Base-by-base conservation (phyloP, 2,329 filamentous ascomycete species). In the Aspergillus ibericus region DNA sequence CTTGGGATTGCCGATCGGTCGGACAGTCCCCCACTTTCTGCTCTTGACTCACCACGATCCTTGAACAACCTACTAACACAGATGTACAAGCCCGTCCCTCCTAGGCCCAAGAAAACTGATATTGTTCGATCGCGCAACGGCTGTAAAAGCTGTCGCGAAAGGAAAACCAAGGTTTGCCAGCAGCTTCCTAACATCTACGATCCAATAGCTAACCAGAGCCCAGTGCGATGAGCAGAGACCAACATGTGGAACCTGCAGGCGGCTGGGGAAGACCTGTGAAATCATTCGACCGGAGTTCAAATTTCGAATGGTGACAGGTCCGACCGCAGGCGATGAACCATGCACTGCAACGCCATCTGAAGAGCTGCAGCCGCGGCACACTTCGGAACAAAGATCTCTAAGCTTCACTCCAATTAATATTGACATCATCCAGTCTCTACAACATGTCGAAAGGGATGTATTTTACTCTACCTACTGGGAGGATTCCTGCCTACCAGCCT, bases 381-480 rank as follows among this genome's bases (percentile, higher is more conserved):
- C 34, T 18, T 18, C 22, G 38, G 22, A 16, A 12, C 29, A 32
- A 20, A 20, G 4, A 32, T 54, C 15, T 54, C 20, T 15, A 27
- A 32, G 29, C 29, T 9, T 1, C 29, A 32, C 16, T 16, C 6
- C 7, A 10, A 50, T 32, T 9, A 38, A 42, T 40, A 12, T 59
- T 12, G 47, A 55, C 38, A 27, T 67, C 13, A 53, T 66, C n/a
- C 53, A 46, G 22, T 68, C 67, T 1, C 32, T 69, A 13, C 65
- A 68, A 22, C 53, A 58, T 13, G 60, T 64, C 1, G 65, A 68
- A 12, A 50, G 66, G 36, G 64, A 68, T 56, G 16, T 68, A 4
- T 69, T 67, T 38, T 69, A 68, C 22, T 56, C 63, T 1, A 69
- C 67, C 2, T 66, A 67, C 46, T 69, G 66, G 67, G 66, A 69